Evolutionary conservation across 2,329 filamentous ascomycete species (phyloP).

Genomic region (Colletotrichum sp.): DNA sequence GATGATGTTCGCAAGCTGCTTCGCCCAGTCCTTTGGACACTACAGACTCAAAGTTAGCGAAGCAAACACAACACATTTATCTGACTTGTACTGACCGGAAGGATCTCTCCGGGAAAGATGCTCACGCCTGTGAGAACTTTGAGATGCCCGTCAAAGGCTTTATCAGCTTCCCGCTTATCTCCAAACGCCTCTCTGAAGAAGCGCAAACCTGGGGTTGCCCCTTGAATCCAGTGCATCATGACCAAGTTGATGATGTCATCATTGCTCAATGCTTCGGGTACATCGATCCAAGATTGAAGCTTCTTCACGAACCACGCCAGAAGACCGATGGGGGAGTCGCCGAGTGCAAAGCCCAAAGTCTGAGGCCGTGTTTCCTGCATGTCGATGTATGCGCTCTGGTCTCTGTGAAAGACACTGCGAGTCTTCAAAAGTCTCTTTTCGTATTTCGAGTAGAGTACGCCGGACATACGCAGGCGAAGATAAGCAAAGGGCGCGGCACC

Average conservation of each 20-base stretch:
- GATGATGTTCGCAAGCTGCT: slow-evolving; percentile 2
- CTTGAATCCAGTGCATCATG: slow-evolving; percentile 19
- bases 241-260: slow-evolving; percentile 27
- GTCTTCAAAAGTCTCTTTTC: background rate
- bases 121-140: background rate
- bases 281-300: slow-evolving; percentile 29
- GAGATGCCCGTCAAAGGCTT: background rate
- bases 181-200: slow-evolving; percentile 17
- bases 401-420: background rate
- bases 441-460: background rate
- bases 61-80: background rate
- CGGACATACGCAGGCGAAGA: background rate
- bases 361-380: background rate
- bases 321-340: slow-evolving; percentile 34
- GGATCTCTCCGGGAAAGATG: background rate
- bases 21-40: slow-evolving; percentile 10
- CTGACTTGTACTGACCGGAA: background rate
- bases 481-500: background rate
- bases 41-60: background rate
- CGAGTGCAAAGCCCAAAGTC: slow-evolving; percentile 21
- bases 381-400: background rate
- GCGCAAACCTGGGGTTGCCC: background rate
- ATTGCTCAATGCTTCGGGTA: background rate
- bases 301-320: slow-evolving; percentile 6
- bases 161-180: background rate